A percentile compares a stretch with the other conserved stretches of the same genome.
Evolutionary conservation across 495 filamentous ascomycete species (phyloP).

Genomic region (Xylaria intraflava): DNA sequence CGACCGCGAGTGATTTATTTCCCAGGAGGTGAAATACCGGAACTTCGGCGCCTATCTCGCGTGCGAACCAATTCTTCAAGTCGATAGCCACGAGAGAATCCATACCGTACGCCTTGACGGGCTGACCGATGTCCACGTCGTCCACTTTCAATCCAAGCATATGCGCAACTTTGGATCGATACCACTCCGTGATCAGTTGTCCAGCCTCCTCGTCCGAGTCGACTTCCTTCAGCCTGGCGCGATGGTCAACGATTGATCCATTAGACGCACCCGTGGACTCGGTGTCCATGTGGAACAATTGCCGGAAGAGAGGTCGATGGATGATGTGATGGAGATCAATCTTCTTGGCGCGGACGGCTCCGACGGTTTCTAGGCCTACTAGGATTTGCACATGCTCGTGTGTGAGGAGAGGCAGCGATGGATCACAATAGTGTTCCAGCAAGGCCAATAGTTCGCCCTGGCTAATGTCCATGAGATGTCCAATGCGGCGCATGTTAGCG

Average conservation of each 20-base stretch:
- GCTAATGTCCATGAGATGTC: constrained; percentile 4
- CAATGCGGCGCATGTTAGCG: neutral
- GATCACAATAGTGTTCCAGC: constrained; percentile 7
- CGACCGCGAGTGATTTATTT: neutral
- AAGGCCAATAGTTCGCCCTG: neutral
- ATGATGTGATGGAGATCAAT: neutral
- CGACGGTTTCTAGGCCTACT: neutral
- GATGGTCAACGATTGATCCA: neutral
- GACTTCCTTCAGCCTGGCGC: neutral
- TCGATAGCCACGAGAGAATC: constrained; percentile 35
- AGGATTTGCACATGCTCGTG: neutral
- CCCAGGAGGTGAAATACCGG: neutral
- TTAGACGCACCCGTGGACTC: neutral
- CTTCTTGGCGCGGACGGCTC: neutral
- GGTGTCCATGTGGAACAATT: neutral
- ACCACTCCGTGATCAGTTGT: neutral
- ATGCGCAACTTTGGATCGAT: neutral
- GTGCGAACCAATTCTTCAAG: constrained; percentile 11
- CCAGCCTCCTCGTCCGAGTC: neutral
- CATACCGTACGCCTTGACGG: constrained; percentile 25
- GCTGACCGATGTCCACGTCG: constrained; percentile 18
- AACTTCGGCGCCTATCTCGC: neutral
- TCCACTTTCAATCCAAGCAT: constrained; percentile 6
- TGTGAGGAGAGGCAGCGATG: neutral
- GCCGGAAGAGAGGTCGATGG: constrained; percentile 2